These are phyloP conservation scores for Cerrena zonata DNA, from an alignment of 1,284 basidiomycete species.

Conservation along the genomic window DNA sequence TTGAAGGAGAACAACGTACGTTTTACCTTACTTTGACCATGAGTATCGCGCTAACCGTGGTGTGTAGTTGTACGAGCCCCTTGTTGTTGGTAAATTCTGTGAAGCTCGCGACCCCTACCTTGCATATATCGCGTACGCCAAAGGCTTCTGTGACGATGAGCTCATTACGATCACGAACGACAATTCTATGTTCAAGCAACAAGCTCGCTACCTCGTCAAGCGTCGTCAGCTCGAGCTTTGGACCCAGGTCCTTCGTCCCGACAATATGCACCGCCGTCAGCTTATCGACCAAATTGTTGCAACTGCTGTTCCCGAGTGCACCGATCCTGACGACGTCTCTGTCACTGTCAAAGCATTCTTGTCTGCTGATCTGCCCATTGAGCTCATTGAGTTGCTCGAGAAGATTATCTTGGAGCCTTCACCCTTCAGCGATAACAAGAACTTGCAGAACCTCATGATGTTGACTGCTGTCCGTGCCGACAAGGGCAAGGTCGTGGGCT, in stretches of 20 bases:
- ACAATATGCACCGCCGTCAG: slow-evolving; percentile 89
- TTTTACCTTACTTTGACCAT: slow-evolving; percentile 9
- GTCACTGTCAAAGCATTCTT: slow-evolving; percentile 99
- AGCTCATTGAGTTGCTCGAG: slow-evolving; percentile 95
- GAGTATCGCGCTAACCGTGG: slow-evolving; percentile 5
- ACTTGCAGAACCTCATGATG: slow-evolving; percentile 90
- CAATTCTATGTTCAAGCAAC: slow-evolving; percentile 99
- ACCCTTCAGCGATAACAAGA: slow-evolving; percentile 95
- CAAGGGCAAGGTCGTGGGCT: slow-evolving; percentile 97
- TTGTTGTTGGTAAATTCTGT: slow-evolving; percentile 98
- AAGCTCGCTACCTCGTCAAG: slow-evolving; percentile 96
- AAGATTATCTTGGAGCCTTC: slow-evolving; percentile 98
- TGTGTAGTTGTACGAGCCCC: slow-evolving; percentile 83
- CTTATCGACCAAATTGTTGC: slow-evolving; percentile 96
- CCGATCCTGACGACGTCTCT: slow-evolving; percentile 97
- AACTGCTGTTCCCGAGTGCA: slow-evolving; percentile 93
- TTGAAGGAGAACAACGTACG: slow-evolving; percentile 95
- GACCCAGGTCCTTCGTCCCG: slow-evolving; percentile 87
- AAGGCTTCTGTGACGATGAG: slow-evolving; percentile 98
- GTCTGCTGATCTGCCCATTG: slow-evolving; percentile 92
- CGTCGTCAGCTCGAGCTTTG: slow-evolving; percentile 93
- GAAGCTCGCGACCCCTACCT: slow-evolving; percentile 98
- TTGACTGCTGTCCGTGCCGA: slow-evolving; percentile 96
- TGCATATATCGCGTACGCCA: slow-evolving; percentile 98
- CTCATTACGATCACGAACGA: slow-evolving; percentile 96